phyloP scores from a whole-genome alignment of 139 green algal species.

The Gonium pectorale region DNA sequence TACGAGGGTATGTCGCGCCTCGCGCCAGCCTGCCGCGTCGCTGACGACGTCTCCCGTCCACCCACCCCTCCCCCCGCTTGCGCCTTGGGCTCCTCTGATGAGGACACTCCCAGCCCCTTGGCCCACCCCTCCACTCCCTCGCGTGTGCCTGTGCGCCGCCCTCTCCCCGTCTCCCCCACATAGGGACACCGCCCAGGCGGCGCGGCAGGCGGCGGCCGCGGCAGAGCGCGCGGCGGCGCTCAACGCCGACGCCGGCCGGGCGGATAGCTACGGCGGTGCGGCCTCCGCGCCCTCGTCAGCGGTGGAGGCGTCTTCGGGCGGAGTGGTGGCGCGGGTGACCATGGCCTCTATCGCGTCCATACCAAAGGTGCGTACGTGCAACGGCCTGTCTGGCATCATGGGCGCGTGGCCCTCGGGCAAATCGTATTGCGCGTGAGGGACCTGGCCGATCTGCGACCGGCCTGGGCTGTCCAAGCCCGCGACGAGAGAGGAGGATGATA shows the following conservation, averaged over 20 bases:
- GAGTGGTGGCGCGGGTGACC: background rate
- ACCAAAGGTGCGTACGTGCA: constrained; percentile 51
- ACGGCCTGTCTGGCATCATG: too few relatives aligned
- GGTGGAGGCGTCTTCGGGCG: background rate
- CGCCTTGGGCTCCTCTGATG: too few relatives aligned
- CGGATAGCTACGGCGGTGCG: constrained; percentile 47
- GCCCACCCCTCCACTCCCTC: background rate
- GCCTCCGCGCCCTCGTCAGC: background rate
- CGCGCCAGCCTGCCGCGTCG: too few relatives aligned
- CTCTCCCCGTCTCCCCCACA: background rate
- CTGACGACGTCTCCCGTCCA: too few relatives aligned
- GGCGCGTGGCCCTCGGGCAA: too few relatives aligned
- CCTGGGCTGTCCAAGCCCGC: too few relatives aligned
- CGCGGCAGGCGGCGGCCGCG: constrained; percentile 43
- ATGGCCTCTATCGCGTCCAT: constrained; percentile 47
- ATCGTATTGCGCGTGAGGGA: too few relatives aligned
- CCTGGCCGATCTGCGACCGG: too few relatives aligned
- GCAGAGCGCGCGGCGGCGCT: constrained; percentile 62
- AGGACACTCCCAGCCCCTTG: background rate
- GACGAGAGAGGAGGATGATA: too few relatives aligned
- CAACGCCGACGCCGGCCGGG: constrained; percentile 76
- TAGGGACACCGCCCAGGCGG: constrained; percentile 27
- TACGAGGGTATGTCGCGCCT: too few relatives aligned
- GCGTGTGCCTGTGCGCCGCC: background rate
- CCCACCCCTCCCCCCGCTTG: too few relatives aligned